Base-by-base conservation (phyloP, 164 flowering plant species). In the Umbilicus rupestris region DNA sequence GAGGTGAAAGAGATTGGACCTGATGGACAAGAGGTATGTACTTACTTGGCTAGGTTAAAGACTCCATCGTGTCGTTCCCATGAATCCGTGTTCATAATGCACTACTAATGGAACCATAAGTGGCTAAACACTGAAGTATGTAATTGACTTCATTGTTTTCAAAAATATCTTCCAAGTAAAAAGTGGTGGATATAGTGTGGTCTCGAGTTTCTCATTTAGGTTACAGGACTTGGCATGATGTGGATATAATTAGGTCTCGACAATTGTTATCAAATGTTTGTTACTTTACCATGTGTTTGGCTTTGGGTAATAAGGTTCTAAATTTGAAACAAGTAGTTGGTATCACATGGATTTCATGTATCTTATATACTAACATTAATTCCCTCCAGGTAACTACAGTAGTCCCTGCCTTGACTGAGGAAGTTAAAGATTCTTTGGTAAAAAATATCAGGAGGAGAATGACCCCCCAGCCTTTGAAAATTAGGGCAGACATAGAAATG, bases 381-480 rank as follows among this genome's bases (percentile, higher is more conserved):
- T 50, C 28, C 0, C 29, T n/a, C 15, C 14, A 93, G 97, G 92
- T 91, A 62, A 84, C 85, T 16, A 87, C 86, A 73, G 89, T 81
- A 62, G 85, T 84, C 22, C 99, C 97, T 72, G 97, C 96, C 57
- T 59, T 94, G 69, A 35, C 97, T 7, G 96, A 88, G 63, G 96
- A 88, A 74, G 85, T 91, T 30, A 88, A 91, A 80, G 97, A 91
- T 74, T 80, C 90, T 62, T 71, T 94, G 69, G 73, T 91, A 15
- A 94, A 87, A 71, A 89, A 91, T 72, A 92, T 94, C 64, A 81
- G 81, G 75, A 87, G 99, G 76, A 80, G 96, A 70, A 94, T 94
- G 99, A 94, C 96, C 12, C 99, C 96, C 10, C 97, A 92, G 44
- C 90, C 99, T 20, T 68, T 89, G 78, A 94, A 89, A 78, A 91